Base-by-base conservation (phyloP, 202 grass and related monocot genomes). In the Panicum virgatum region DNA sequence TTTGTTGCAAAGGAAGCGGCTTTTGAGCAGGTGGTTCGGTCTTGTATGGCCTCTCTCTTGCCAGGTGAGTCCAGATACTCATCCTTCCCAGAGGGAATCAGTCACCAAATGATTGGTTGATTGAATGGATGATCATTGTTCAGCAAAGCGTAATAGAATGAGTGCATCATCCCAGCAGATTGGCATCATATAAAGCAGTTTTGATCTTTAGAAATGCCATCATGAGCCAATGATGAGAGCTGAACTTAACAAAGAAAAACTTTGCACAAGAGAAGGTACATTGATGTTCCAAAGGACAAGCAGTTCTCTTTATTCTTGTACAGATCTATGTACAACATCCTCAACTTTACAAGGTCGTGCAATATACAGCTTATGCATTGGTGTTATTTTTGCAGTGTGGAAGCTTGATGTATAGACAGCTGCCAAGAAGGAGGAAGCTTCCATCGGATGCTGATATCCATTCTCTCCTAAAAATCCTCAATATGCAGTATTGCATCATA, bases 61-160 rank as follows among this genome's bases (percentile, higher is more conserved):
- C 34, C 88, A 83, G 79, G 83, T 86, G 72, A 89, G 72, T 50
- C 77, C 36, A 85, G 70, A 89, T 81, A 62, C 78, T 73, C 82
- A 72, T 34, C 63, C 57, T 77, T 50, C 72, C 78, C 48, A 68
- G 18, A 66, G 48, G 59, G 87, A 85, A 89, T 89, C 87, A 65
- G 65, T 25, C 78, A 79, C 48, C 50, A 54, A 80, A 80, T 80
- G 78, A 80, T 80, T 80, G 78, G 51, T 61, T 83, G 73, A 86
- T 79, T 75, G 83, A 69, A 68, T 75, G 79, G 69, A 82, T 72
- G 66, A 85, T 85, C 78, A 86, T 80, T 88, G 77, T 82, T 81
- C 72, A 18, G 57, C 78, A 82, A 85, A 85, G 69, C 36, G 18
- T 68, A 62, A 68, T 63, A 64, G 68, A 79, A 83, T 53, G 66